phyloP scores from a whole-genome alignment of 768 basidiomycete genomes.

The Pisolithus albus region DNA sequence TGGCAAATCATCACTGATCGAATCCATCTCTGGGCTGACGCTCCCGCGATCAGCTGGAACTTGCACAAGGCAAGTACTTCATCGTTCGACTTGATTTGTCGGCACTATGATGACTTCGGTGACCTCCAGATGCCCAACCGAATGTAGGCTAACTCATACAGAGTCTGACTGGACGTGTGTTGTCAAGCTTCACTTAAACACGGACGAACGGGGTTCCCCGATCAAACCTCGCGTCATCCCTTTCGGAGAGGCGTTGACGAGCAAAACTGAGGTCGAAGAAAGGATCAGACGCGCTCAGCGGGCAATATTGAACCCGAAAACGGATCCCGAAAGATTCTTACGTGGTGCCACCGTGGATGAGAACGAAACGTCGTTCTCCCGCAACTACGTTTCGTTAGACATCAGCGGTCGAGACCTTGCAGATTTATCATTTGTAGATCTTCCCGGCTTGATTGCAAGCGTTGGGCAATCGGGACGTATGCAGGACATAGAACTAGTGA shows the following conservation, averaged over 20 bases:
- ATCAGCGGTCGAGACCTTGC: conserved; percentile 33
- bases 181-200: conserved; percentile 38
- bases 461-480: conserved; percentile 45
- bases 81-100: conserved; percentile 1
- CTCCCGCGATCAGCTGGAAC: not conserved
- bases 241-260: conserved; percentile 39
- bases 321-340: conserved; percentile 20
- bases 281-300: conserved; percentile 55
- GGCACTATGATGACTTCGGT: not conserved
- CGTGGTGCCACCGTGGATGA: conserved; percentile 8
- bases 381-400: conserved; percentile 37
- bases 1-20: conserved; percentile 43
- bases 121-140: conserved; percentile 29
- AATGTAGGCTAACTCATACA: conserved; percentile 27
- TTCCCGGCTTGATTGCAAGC: conserved; percentile 35
- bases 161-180: conserved; percentile 28
- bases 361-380: conserved; percentile 27
- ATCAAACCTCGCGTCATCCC: conserved; percentile 18
- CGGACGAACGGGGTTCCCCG: conserved; percentile 25
- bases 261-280: conserved; percentile 42
- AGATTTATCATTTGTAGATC: conserved; percentile 35
- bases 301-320: conserved; percentile 44
- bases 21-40: conserved; percentile 42
- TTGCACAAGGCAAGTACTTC: not conserved
- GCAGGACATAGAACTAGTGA: conserved; percentile 38